These are phyloP conservation scores for Rhodotorula kratochvilovae DNA, from an alignment of 768 basidiomycete species.

Conservation along the genomic window DNA sequence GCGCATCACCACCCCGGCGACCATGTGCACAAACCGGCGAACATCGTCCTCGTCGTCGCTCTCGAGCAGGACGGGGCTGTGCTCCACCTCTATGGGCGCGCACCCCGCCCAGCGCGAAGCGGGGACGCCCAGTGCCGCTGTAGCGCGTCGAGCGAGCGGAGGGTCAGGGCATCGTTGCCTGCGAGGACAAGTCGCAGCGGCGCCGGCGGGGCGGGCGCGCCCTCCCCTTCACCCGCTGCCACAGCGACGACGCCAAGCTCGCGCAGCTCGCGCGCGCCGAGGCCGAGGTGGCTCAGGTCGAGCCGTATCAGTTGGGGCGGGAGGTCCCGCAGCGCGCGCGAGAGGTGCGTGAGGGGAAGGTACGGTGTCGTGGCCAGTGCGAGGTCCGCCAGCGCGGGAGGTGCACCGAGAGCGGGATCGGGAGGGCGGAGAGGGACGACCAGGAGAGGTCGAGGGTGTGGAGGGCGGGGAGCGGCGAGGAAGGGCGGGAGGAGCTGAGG, in stretches of 20 bases:
- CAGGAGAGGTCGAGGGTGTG: constrained; percentile 3
- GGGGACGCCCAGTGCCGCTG: not conserved
- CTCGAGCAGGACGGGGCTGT: constrained; percentile 8
- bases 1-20: constrained; percentile 4
- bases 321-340: not conserved
- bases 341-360: not conserved
- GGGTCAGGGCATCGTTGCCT: constrained; percentile 5
- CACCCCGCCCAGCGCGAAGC: not conserved
- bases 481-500: too few relatives aligned
- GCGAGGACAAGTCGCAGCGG: not conserved
- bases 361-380: not conserved
- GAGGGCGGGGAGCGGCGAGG: not conserved
- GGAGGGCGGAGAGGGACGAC: not conserved
- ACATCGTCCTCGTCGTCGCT: constrained; percentile 19
- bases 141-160: not conserved
- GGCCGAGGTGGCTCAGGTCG: constrained; percentile 11
- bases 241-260: not conserved
- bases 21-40: constrained; percentile 13
- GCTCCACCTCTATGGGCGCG: not conserved
- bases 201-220: too few relatives aligned
- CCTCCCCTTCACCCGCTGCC: too few relatives aligned
- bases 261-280: not conserved
- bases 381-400: not conserved
- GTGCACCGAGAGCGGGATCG: not conserved
- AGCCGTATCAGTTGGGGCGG: not conserved